Evolutionary conservation across 225 moss, liverwort and hornwort species (phyloP), one percentile per base, ranked within the genome.

Genomic region (Lunularia cruciata): DNA sequence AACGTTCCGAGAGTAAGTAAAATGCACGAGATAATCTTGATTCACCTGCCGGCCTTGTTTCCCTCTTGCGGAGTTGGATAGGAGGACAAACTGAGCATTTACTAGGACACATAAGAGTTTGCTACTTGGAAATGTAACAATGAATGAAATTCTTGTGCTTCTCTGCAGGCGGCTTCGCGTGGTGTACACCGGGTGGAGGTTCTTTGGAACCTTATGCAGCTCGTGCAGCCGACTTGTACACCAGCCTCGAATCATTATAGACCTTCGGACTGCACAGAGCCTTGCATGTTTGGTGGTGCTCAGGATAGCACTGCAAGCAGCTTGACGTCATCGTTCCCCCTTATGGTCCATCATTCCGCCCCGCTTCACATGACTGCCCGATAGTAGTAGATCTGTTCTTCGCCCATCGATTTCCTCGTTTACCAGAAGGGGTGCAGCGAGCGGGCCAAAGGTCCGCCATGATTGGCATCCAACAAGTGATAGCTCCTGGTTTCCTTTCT

Each of bases 171-270:
- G 20, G 49, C 69, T 7, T 57, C 68, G 10, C 58, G 51, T 36
- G 75, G 70, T 16, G 57, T 68, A 2, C 75, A 76, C 32, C 47
- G 69, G 8, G 47, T 76, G 8, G 75, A 76, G 38, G 69, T 76
- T 8, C 48, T 76, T 5, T 61, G 57, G 68, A 33, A 68, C 36
- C 69, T 76, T 6, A 68, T 51, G 38, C 68, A 76, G 59, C 68
- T 76, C 12, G 18, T 72, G 19, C 23, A 72, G 38, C 42, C 72
- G 14, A 34, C 30, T 18, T 7, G n/a, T 36, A 34, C 8, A 3
- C 8, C n/a, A 47, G 28, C 31, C 30, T 11, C 46, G 10, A 16
- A 32, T 65, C 33, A 47, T 32, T 46, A 47, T 47, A 48, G 47
- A 65, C 30, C 48, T 47, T 32, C 36, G n/a, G 10, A 65, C 30